Percentiles rank a stretch among this genome's conserved stretches.
Evolutionary conservation across 257 asterid genomes (phyloP).

Genomic region (Phtheirospermum japonicum): DNA sequence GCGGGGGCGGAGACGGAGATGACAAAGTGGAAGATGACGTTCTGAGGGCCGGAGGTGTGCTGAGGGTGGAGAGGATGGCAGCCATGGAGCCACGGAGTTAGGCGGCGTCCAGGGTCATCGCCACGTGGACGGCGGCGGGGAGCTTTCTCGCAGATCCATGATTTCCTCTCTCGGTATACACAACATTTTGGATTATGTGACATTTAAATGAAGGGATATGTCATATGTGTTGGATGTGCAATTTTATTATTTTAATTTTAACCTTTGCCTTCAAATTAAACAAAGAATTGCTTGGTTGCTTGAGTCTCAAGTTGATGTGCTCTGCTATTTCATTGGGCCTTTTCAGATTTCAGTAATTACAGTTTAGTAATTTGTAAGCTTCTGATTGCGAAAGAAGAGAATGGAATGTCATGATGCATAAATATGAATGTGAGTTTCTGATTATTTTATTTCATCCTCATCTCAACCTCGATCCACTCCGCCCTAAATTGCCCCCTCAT

Average conservation of each 20-base stretch:
- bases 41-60: slow-evolving; percentile 85
- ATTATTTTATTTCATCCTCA: slow-evolving; percentile 26
- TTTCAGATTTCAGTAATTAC: slow-evolving; percentile 6
- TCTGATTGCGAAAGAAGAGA: background rate
- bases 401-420: background rate
- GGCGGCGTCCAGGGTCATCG: no score
- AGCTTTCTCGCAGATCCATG: slow-evolving; percentile 40
- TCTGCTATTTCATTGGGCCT: slow-evolving; percentile 20
- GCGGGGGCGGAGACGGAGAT: slow-evolving; percentile 43
- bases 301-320: slow-evolving; percentile 2
- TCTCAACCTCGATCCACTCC: slow-evolving; percentile 91
- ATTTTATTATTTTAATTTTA: slow-evolving; percentile 13
- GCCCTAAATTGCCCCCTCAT: slow-evolving; percentile 92
- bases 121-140: slow-evolving; percentile 46
- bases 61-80: slow-evolving; percentile 75
- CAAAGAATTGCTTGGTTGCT: slow-evolving; percentile 11
- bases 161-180: slow-evolving; percentile 34
- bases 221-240: slow-evolving; percentile 27
- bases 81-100: no score
- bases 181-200: slow-evolving; percentile 23
- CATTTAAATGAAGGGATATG: slow-evolving; percentile 14
- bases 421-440: slow-evolving; percentile 11
- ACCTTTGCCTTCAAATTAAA: slow-evolving; percentile 18
- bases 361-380: background rate
- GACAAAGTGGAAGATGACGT: slow-evolving; percentile 67